phyloP scores from a whole-genome alignment of 257 asterid genomes.

The Ballota nigra region DNA sequence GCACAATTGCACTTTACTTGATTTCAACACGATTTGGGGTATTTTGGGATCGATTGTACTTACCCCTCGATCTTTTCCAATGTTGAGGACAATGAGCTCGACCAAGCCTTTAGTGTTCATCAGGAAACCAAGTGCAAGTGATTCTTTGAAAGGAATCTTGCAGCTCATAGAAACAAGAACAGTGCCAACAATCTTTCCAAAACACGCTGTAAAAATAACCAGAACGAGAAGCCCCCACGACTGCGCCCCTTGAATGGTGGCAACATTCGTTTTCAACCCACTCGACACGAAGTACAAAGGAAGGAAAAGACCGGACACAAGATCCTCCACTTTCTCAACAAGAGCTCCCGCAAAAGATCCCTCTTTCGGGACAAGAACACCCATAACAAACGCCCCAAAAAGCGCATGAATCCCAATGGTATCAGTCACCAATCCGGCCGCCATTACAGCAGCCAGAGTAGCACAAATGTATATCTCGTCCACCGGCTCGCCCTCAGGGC shows the following conservation, averaged over 20 bases:
- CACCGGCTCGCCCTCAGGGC: conserved; percentile 74
- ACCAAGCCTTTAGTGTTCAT: conserved; percentile 81
- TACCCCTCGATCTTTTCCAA: conserved; percentile 39
- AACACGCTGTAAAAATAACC: conserved; percentile 67
- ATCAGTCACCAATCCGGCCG: conserved; percentile 70
- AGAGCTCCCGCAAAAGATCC: conserved; percentile 77
- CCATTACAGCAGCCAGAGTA: conserved; percentile 59
- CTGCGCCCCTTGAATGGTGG: conserved; percentile 65
- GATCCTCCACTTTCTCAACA: conserved; percentile 83
- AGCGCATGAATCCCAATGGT: conserved; percentile 78
- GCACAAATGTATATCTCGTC: conserved; percentile 63
- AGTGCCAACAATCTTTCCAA: conserved; percentile 76
- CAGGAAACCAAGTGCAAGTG: conserved; percentile 70
- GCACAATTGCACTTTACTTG: too few species aligned
- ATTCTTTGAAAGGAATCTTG: conserved; percentile 54
- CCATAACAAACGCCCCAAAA: conserved; percentile 83
- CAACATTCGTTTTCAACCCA: conserved; percentile 74
- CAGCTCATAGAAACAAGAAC: conserved; percentile 47
- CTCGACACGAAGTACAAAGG: conserved; percentile 83
- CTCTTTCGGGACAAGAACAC: conserved; percentile 78
- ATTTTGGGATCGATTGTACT: too few species aligned
- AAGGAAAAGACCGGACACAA: conserved; percentile 74
- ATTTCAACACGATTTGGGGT: too few species aligned
- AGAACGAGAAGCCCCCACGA: conserved; percentile 84
- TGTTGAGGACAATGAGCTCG: conserved; percentile 85